Conservation (phyloP, 495 filamentous ascomycete genomes). For the Neurospora hispaniola region DNA sequence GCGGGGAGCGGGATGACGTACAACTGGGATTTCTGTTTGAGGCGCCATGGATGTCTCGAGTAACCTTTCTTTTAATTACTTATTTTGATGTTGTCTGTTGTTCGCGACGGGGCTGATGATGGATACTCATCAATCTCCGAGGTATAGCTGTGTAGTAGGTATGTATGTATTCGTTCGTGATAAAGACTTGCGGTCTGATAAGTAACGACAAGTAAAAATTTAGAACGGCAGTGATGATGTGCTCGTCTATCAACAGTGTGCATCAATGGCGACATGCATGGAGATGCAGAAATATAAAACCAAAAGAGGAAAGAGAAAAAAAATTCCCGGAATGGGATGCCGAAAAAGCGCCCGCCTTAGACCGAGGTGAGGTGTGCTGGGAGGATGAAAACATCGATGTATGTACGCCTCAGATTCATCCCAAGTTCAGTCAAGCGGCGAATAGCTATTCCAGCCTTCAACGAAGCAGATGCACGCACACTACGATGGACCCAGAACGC, state of each 20-base stretch:
- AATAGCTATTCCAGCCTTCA: neutral
- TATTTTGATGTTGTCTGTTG: neutral
- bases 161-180: neutral
- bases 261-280: neutral
- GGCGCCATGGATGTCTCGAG: conserved; percentile 25
- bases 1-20: conserved; percentile 5
- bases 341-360: neutral
- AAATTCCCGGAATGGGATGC: neutral
- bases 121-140: no score
- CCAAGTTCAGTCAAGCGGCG: neutral
- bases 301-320: no score
- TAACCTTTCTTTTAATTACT: neutral
- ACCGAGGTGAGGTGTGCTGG: neutral
- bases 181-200: neutral
- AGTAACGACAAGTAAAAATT: neutral
- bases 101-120: neutral
- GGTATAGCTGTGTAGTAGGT: no score
- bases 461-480: no score
- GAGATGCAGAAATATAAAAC: neutral
- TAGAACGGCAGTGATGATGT: neutral
- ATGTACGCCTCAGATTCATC: neutral
- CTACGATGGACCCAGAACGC: neutral
- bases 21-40: conserved; percentile 32
- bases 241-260: neutral
- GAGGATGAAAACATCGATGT: neutral